A percentile compares a stretch with the other conserved stretches of the same genome.
Conservation (phyloP, 768 basidiomycete species). For the Lactarius hengduanensis region DNA sequence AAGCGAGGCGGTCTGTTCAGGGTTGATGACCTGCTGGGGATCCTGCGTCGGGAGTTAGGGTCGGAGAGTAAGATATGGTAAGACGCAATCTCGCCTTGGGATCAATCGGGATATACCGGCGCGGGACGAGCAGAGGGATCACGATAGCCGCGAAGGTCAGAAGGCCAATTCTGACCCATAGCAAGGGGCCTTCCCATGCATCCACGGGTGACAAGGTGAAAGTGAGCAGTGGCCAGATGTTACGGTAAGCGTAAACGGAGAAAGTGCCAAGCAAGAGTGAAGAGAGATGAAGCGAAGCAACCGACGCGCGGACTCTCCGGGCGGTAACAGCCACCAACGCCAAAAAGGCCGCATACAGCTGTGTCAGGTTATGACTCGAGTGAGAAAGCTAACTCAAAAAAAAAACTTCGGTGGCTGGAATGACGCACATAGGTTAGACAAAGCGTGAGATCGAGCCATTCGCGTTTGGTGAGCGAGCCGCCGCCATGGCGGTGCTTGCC, state of each 20-base stretch:
- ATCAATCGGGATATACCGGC: conserved; percentile 58
- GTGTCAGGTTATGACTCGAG: background rate
- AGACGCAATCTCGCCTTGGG: conserved; percentile 40
- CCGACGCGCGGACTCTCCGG: conserved; percentile 3
- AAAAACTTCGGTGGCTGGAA: background rate
- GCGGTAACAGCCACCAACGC: conserved; percentile 27
- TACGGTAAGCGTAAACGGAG: conserved; percentile 53
- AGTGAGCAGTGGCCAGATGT: conserved; percentile 58
- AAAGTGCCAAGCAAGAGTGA: conserved; percentile 48
- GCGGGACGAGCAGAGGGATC: conserved; percentile 55
- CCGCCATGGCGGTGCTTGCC: conserved; percentile 19
- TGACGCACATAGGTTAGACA: conserved; percentile 38
- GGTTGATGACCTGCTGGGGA: conserved; percentile 30
- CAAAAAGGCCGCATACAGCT: conserved; percentile 31
- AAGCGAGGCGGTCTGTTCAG: conserved; percentile 36
- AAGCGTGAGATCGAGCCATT: conserved; percentile 28
- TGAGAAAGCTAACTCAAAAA: background rate
- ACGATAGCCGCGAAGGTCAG: conserved; percentile 46
- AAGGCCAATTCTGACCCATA: conserved; percentile 55
- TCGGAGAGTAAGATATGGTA: background rate
- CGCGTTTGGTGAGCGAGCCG: conserved; percentile 12
- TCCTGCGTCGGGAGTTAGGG: conserved; percentile 27
- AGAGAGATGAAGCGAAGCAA: conserved; percentile 46
- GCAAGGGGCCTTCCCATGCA: conserved; percentile 42
- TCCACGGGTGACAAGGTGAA: conserved; percentile 53